Base-by-base conservation (phyloP, 352 stramenopile genomes). In the Phytophthora meadii region DNA sequence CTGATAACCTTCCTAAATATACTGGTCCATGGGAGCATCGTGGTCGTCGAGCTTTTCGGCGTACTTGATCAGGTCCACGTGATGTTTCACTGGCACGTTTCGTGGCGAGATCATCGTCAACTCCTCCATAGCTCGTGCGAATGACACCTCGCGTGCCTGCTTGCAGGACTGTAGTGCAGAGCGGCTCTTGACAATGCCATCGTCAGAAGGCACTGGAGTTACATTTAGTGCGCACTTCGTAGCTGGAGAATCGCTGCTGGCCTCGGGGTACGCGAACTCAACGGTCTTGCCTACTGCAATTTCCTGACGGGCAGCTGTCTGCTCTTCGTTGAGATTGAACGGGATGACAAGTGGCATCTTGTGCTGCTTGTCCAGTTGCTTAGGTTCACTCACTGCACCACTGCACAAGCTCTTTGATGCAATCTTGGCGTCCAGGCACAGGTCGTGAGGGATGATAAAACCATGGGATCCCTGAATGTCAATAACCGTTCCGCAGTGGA, bases 1-100 rank as follows among this genome's bases (percentile, higher is more conserved):
- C 32, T 30, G 42, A 37, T 66, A 51, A 48, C 60, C 56, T 68
- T 50, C 68, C 71, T 88, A 89, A 74, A 87, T 81, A 80, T 78
- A 88, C 65, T 81, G 70, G 53, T 88, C 79, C 52, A 81, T 76
- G 19, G 72, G 72, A 64, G 74, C 34, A 53, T 88, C 79, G 56
- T 85, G 65, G 66, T 92, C 77, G 55, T 93, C 84, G 7, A 94
- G 79, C 58, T 90, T 76, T 63, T 90, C 86, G 19, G 86, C 86
- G 62, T 92, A 92, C 81, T 94, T 90, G 77, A 94, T 94, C 45
- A 94, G 59, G 59, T 94, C 86, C 37, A 94, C 73, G 62, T 82
- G 81, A 59, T 90, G 81, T 70, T 89, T 88, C 64, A 94, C 81
- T 28, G 86, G 86, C 54, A 88, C 72, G 69, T 92, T 80, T 56